Base-by-base conservation (phyloP, 169 alveolate species). In the Plasmodium gaboni region DNA sequence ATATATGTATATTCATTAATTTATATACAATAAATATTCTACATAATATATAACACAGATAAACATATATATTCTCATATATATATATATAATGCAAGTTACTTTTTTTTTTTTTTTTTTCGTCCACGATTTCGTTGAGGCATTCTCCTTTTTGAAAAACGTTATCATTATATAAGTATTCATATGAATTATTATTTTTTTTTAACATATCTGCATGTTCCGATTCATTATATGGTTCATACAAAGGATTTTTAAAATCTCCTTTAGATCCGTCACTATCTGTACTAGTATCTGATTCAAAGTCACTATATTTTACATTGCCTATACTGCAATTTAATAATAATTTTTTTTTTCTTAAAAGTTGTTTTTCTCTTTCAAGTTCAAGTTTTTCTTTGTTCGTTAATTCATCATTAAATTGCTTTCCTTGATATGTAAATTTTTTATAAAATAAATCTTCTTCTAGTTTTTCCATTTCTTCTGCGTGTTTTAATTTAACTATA, bases 381-480 rank as follows among this genome's bases (percentile, higher is more conserved):
- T 69, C 86, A 9, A 86, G 24, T 22, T 86, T 86, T 71, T 86
- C 92, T 46, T 67, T 86, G 50, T 86, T 86, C 28, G 92, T 86
- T 32, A 86, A 73, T 60, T 86, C 87, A 9, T 69, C 48, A 24
- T 86, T 67, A 86, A 71, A 69, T 71, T 71, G 74, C 68, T 86
- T 86, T 61, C 87, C 87, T 55, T 69, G 69, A 64, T 71, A 86
- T 10, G 92, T 86, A 73, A 86, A 86, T 53, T 86, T 86, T 51
- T 86, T 86, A 26, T 70, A 38, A 71, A 86, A 86, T 13, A 71
- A 26, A 38, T 86, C 87, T 44, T 86, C 92, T 53, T 86, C 92
- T 65, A 86, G 44, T 71, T 86, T 71, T 86, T 86, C 92, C 92
- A 86, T 86, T 86, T 86, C 92, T n/a, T 86, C 71, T 2, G 38